Evolutionary conservation across 2,329 filamentous ascomycete species (phyloP), one percentile per base, ranked within the genome.

Genomic region (Sordariomycetes sp.): DNA sequence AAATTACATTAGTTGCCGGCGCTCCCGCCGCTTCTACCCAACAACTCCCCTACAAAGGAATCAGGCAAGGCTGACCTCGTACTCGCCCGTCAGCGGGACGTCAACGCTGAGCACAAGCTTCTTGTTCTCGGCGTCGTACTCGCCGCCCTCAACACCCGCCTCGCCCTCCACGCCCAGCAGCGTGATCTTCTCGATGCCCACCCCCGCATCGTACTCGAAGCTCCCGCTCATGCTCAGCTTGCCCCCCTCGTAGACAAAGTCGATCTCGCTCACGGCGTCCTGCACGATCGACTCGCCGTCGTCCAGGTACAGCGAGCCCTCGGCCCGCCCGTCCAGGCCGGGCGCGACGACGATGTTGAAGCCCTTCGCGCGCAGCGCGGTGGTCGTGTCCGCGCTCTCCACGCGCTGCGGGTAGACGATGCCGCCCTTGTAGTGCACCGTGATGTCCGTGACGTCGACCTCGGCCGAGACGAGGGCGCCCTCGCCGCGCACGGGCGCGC

Each of bases 231-330:
- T 37, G 53, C 32, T 55, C 18, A 55, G 14, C 22, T n/a, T 55
- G 2, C 34, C 22, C n/a, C 40, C 37, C 14, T n/a, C 34, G 34
- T 32, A 55, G 5, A 16, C 12, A 20, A 55, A 55, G 16, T 25
- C 32, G 16, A 55, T 55, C 34, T 55, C 53, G 5, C 32, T 40
- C 22, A 40, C 37, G 11, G 32, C 28, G 4, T 55, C 53, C 34
- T 55, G 53, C n/a, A 40, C 34, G 2, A 59, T 24, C 34, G 53
- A 60, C 58, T 54, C 58, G 14, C 88, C 88, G 61, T 92, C 88
- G 62, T 91, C 88, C 4, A 91, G 72, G 66, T 90, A 91, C 59
- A 92, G 72, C 35, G 74, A 73, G 0, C 88, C 88, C 1, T 65
- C 68, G 0, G 88, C 88, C 14, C 72, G 81, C 3, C 85, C 86